phyloP scores from a whole-genome alignment of 225 moss, liverwort and hornwort genomes.

The Rhytidiadelphus loreus region DNA sequence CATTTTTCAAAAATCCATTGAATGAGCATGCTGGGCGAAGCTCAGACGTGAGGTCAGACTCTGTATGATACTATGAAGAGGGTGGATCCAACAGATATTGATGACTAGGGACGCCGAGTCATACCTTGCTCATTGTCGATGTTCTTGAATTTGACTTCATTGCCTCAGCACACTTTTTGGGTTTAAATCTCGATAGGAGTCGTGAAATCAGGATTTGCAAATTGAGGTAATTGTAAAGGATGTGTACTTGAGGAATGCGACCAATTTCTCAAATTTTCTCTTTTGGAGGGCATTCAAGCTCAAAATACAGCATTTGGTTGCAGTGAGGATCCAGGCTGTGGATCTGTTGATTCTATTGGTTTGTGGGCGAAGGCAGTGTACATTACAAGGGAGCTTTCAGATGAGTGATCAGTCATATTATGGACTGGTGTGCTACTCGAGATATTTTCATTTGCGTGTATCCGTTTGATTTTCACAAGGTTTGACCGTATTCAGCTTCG shows the following conservation, averaged over 20 bases:
- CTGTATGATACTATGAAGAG: conserved; percentile 1
- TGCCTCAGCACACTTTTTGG: neutral
- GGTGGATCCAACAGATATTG: neutral
- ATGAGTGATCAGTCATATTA: neutral
- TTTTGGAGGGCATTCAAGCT: neutral
- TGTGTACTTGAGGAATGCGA: neutral
- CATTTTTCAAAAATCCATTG: neutral
- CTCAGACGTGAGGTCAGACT: neutral
- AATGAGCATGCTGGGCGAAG: neutral
- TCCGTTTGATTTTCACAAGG: neutral
- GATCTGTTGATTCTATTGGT: neutral
- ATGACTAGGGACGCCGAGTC: neutral
- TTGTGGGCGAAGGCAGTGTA: neutral
- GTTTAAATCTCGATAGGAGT: neutral
- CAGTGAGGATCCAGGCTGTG: neutral
- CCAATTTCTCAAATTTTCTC: neutral
- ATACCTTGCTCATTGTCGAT: neutral
- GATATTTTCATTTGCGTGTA: neutral
- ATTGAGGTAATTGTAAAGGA: conserved; percentile 6
- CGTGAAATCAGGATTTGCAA: neutral
- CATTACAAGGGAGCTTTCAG: neutral
- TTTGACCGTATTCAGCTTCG: neutral
- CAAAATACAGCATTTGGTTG: neutral
- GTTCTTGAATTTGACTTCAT: neutral
- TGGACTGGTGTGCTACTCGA: neutral